These are phyloP conservation scores for Penicillium coprophilum DNA, from an alignment of 495 filamentous ascomycete genomes.

Conservation along the genomic window DNA sequence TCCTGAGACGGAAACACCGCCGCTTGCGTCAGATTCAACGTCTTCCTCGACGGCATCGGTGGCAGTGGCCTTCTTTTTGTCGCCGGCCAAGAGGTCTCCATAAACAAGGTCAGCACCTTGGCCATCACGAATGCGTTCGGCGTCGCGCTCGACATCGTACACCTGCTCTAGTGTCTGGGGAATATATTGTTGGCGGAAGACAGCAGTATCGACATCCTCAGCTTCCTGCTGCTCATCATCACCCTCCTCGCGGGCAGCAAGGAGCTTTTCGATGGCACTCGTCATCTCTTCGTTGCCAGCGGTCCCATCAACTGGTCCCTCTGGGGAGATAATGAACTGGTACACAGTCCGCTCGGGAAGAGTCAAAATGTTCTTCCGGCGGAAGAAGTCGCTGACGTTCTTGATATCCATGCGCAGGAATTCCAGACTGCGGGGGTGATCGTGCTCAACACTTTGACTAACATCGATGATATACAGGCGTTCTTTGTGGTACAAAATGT, in stretches of 20 bases:
- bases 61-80: constrained; percentile 52
- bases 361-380: constrained; percentile 74
- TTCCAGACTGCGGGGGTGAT: constrained; percentile 86
- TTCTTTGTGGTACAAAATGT: constrained; percentile 82
- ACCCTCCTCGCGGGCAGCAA: constrained; percentile 42
- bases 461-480: constrained; percentile 94
- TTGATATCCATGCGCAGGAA: constrained; percentile 98
- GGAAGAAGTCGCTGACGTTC: constrained; percentile 91
- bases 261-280: constrained; percentile 52
- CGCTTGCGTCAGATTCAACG: constrained; percentile 50
- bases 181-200: constrained; percentile 94
- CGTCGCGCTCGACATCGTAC: constrained; percentile 92
- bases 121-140: constrained; percentile 69
- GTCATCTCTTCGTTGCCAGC: constrained; percentile 41
- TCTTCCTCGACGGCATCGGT: constrained; percentile 34
- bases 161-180: constrained; percentile 92
- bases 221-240: constrained; percentile 38
- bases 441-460: constrained; percentile 93
- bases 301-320: constrained; percentile 49
- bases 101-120: constrained; percentile 75
- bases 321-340: constrained; percentile 67
- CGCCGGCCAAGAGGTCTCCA: constrained; percentile 67
- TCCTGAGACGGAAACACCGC: constrained; percentile 40
- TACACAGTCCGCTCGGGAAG: constrained; percentile 73
- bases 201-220: constrained; percentile 76